These are phyloP conservation scores for Nannochloropsis salina DNA, from an alignment of 108 stramenopile species.

Conservation along the genomic window DNA sequence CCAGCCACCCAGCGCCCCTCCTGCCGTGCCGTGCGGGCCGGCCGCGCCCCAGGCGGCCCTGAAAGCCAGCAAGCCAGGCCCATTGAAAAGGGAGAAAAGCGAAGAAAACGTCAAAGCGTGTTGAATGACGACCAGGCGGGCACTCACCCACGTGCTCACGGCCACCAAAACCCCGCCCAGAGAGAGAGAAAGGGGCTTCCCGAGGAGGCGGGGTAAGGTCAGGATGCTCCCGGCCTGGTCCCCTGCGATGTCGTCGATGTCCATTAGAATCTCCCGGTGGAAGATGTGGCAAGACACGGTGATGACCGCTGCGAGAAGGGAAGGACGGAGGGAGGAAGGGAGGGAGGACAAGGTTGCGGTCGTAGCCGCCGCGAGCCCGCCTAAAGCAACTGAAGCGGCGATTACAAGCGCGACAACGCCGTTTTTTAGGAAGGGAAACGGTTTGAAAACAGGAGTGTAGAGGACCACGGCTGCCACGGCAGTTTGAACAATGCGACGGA, in stretches of 20 bases:
- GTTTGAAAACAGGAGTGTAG: slow-evolving; percentile 38
- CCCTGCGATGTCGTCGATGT: slow-evolving; percentile 35
- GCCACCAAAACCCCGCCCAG: slow-evolving; percentile 29
- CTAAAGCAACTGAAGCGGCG: slow-evolving; percentile 29
- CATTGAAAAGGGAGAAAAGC: not conserved
- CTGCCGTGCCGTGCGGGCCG: not conserved
- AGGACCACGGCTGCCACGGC: slow-evolving; percentile 20
- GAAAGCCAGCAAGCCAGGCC: no score
- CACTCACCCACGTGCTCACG: slow-evolving; percentile 16
- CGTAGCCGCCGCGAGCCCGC: slow-evolving; percentile 27
- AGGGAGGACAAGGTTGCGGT: not conserved
- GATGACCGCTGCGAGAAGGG: not conserved
- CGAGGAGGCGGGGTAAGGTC: slow-evolving; percentile 40
- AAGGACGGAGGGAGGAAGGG: not conserved
- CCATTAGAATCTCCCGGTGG: slow-evolving; percentile 45
- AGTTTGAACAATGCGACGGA: slow-evolving; percentile 22
- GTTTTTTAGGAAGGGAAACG: slow-evolving; percentile 33
- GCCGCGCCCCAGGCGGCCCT: no score
- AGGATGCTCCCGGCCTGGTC: slow-evolving; percentile 26
- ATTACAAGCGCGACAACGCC: slow-evolving; percentile 29
- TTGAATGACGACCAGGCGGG: not conserved
- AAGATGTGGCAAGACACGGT: slow-evolving; percentile 12
- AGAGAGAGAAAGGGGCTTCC: slow-evolving; percentile 14
- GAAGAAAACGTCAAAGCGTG: not conserved
- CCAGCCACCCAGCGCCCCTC: not conserved